These are phyloP conservation scores for Gyrodon lividus DNA, from an alignment of 768 basidiomycete species.

Conservation along the genomic window DNA sequence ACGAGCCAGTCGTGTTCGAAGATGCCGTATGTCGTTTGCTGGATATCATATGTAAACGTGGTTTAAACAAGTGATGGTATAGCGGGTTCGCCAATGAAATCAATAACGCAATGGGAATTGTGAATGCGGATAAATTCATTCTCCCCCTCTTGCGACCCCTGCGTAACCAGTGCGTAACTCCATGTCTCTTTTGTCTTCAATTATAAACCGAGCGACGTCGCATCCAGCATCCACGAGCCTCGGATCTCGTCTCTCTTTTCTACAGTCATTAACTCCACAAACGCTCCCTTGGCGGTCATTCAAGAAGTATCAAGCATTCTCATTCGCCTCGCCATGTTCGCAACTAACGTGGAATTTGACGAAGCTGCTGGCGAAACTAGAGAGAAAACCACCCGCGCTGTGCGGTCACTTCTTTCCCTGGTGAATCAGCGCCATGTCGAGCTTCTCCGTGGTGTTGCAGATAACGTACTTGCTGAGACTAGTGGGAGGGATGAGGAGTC, in stretches of 20 bases:
- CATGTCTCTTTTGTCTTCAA: neutral
- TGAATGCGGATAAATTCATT: conserved; percentile 58
- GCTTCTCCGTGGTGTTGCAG: conserved; percentile 43
- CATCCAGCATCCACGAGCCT: conserved; percentile 32
- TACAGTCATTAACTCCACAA: conserved; percentile 28
- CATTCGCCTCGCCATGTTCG: conserved; percentile 17
- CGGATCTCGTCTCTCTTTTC: conserved; percentile 29
- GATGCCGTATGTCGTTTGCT: conserved; percentile 45
- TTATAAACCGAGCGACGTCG: neutral
- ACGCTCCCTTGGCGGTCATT: conserved; percentile 20
- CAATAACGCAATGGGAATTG: conserved; percentile 41
- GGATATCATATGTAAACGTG: neutral
- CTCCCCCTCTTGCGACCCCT: conserved; percentile 48
- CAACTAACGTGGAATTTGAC: neutral
- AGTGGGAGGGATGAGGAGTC: conserved; percentile 13
- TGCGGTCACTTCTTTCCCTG: conserved; percentile 45
- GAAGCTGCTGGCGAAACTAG: conserved; percentile 1
- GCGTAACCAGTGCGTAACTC: conserved; percentile 37
- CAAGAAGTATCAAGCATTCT: conserved; percentile 23
- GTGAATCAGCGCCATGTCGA: conserved; percentile 67
- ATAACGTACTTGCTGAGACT: conserved; percentile 34
- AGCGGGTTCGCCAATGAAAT: conserved; percentile 52
- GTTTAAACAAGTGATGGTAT: neutral
- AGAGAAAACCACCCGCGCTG: conserved; percentile 8
- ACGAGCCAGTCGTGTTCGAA: conserved; percentile 41